Evolutionary conservation across 1,284 basidiomycete genomes (phyloP), one percentile per base, ranked within the genome.

Genomic region (Rhodotorula sp.): DNA sequence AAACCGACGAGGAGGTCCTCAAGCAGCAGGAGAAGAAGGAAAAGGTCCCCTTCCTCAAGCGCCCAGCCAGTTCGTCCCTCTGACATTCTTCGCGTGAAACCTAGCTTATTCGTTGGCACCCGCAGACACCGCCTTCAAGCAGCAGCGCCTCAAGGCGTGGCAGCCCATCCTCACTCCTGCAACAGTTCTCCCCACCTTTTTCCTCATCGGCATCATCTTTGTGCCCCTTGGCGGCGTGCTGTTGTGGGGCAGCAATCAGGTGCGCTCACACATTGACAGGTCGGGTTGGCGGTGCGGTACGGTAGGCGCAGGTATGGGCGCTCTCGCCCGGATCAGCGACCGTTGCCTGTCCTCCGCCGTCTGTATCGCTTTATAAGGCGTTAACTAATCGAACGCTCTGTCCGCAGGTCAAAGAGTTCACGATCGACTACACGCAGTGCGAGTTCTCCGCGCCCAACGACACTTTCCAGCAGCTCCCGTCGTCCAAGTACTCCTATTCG

Each of bases 91-190:
- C 12, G 10, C 22, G 12, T 27, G 2, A 2, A 1, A 25, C 34
- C 13, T 3, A 10, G 29, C 29, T 22, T 15, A 6, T 25, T 27
- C 12, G 10, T 17, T 2, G 39, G n/a, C 13, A 2, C 27, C 3
- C 21, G 56, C 79, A 87, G 94, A 98, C 83, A 99, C 96, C 64
- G 96, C 96, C 57, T 97, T 98, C 88, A 98, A 97, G 84, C 97
- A 99, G 82, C 97, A 99, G 83, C 91, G 97, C 69, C 87, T 99
- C 80, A 98, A 62, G 55, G 97, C 97, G 79, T 99, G 97, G 97
- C 97, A 99, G 86, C 97, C 97, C 29, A 97, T 99, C 81, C 87
- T 99, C 55, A 98, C 96, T 0, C 97, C 97, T 6, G 94, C 94
- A 82, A 96, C 94, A 1, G 97, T 99, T 25, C 86, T 99, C 21